Evolutionary conservation across 306 rosid genomes (phyloP), one percentile per base, ranked within the genome.

Genomic region (Prunus campanulata): DNA sequence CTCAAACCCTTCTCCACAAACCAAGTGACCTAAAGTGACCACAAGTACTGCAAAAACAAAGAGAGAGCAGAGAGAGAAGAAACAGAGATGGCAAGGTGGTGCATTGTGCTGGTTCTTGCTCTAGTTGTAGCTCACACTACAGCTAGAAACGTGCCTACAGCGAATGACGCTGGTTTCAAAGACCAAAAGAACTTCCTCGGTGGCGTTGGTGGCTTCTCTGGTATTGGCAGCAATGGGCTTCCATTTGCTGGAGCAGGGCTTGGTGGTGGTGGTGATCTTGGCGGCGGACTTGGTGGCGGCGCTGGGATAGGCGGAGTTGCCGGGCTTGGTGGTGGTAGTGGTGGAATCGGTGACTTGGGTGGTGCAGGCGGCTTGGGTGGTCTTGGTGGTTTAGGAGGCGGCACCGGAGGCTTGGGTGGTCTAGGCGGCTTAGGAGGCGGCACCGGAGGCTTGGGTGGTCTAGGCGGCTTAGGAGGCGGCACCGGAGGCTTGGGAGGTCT

Each of bases 131-230:
- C 70, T 57, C 85, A 75, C 20, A 59, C 85, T 15, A 16, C 82
- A 8, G 91, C 83, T 27, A 87, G 95, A 76, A 79, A 83, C n/a
- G 80, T 74, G 18, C 96, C 93, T 0, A 74, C 13, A 20, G 70
- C 83, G 2, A 74, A 20, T 3, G 86, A 77, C n/a, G 88, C 77
- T 5, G 89, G 87, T 27, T 30, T 90, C 62, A 74, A 77, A 52
- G 97, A 93, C 81, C 87, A 91, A 71, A 93, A 93, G 91, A 93
- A 91, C 82, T 50, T 94, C 74, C 0, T 83, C 8, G 95, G 96
- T 3, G 97, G 98, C 0, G 8, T 83, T n/a, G 98, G 87, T 9
- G 95, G 90, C 9, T 84, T 60, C 76, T 71, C 90, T 2, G 97
- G 98, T 19, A 8, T 85, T 2, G 98, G 97, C 5, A 8, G 14